phyloP scores from a whole-genome alignment of 148 eudicot genomes.

The Rhododendron griersonianum region DNA sequence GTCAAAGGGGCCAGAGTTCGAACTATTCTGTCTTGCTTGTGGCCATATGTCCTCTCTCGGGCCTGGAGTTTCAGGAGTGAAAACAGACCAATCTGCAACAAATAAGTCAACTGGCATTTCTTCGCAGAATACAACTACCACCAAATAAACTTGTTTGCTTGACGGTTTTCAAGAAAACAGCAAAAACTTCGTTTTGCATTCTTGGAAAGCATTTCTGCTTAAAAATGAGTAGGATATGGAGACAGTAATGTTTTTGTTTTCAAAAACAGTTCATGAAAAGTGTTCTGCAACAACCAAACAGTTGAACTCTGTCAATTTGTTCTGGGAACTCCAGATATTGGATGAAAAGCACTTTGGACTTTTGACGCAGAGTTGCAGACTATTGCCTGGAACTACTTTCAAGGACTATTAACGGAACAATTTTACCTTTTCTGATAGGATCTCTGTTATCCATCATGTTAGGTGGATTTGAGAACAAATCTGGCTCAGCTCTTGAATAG shows the following conservation, averaged over 20 bases:
- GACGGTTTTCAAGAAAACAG: background rate
- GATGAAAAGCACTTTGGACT: background rate
- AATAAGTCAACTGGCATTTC: slow-evolving; percentile 76
- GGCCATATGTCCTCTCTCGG: slow-evolving; percentile 82
- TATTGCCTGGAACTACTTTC: background rate
- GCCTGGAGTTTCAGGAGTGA: slow-evolving; percentile 96
- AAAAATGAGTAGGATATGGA: background rate
- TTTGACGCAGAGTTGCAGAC: background rate
- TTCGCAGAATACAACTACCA: slow-evolving; percentile 11
- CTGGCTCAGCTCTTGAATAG: slow-evolving; percentile 64
- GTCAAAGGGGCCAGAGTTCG: slow-evolving; percentile 66
- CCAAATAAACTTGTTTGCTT: background rate
- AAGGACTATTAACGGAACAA: slow-evolving; percentile 15
- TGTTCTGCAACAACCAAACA: background rate
- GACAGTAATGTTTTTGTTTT: background rate
- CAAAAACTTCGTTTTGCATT: background rate
- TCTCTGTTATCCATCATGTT: slow-evolving; percentile 75
- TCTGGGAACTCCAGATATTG: background rate
- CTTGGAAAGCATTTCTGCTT: background rate
- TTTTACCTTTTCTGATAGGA: slow-evolving; percentile 63
- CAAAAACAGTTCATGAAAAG: background rate
- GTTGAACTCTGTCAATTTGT: background rate
- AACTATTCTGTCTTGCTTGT: slow-evolving; percentile 63
- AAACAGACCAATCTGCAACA: slow-evolving; percentile 77
- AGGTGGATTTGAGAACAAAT: slow-evolving; percentile 70